These are phyloP conservation scores for Musa acuminata DNA, from an alignment of 176 grass and related monocot species.

Conservation along the genomic window DNA sequence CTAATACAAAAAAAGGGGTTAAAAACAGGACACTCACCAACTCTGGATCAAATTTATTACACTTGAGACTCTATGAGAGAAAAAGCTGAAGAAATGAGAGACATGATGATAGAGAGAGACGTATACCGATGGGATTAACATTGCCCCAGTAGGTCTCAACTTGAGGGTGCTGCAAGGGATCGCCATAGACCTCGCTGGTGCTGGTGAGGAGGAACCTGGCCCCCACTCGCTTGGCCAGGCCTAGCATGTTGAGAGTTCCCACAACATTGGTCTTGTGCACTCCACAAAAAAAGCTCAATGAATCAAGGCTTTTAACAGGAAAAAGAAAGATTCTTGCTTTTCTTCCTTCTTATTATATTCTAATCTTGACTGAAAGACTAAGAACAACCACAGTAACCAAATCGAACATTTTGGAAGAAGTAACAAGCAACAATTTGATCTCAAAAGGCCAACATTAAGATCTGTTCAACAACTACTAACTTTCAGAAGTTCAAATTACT, in stretches of 20 bases:
- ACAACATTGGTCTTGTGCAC: slow-evolving; percentile 93
- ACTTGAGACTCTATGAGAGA: too few relatives aligned
- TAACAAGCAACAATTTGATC: too few relatives aligned
- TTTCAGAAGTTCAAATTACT: too few relatives aligned
- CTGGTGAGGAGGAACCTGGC: slow-evolving; percentile 89
- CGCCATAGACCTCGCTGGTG: slow-evolving; percentile 93
- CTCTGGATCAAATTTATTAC: too few relatives aligned
- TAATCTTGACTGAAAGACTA: background rate
- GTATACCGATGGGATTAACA: slow-evolving; percentile 83
- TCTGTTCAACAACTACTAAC: too few relatives aligned
- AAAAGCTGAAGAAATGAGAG: background rate
- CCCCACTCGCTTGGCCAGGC: slow-evolving; percentile 75
- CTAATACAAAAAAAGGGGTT: too few relatives aligned
- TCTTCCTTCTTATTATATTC: background rate
- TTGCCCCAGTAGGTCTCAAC: slow-evolving; percentile 99
- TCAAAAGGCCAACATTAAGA: too few relatives aligned
- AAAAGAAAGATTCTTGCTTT: background rate
- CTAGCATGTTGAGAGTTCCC: slow-evolving; percentile 91
- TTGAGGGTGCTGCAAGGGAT: slow-evolving; percentile 88
- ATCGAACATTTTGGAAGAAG: too few relatives aligned
- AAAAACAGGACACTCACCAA: too few relatives aligned
- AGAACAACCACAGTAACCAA: background rate
- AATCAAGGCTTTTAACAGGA: background rate
- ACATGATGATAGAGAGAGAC: slow-evolving; percentile 7
- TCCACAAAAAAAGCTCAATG: slow-evolving; percentile 26